A percentile compares a stretch with the other conserved stretches of the same genome.
Conservation (phyloP, 2,329 filamentous ascomycete species). For the Xylariaceae sp. region DNA sequence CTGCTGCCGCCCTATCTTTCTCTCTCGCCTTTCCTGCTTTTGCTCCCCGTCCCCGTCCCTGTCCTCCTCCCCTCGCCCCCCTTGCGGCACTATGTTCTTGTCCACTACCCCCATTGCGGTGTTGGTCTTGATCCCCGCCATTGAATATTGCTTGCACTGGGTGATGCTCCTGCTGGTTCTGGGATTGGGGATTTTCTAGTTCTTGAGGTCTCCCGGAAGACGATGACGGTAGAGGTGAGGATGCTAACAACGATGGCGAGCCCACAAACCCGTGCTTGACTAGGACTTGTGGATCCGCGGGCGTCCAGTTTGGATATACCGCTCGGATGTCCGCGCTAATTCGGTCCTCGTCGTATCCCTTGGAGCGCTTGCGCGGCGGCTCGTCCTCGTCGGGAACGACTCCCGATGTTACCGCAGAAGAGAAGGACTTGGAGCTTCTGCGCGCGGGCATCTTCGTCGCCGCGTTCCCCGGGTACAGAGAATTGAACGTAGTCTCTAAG, state of each 20-base stretch:
- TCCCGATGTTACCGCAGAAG: neutral
- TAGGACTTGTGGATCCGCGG: constrained; percentile 12
- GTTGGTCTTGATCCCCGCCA: no score
- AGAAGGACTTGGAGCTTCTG: neutral
- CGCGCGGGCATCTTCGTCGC: neutral
- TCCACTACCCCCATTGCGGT: no score
- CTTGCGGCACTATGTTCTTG: no score
- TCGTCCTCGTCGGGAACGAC: neutral
- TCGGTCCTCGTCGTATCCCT: constrained; percentile 5
- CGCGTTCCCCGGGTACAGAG: no score
- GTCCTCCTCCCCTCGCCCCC: no score
- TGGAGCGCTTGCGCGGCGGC: constrained; percentile 4
- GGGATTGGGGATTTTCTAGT: no score
- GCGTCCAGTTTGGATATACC: constrained; percentile 18
- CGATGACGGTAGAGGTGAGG: neutral
- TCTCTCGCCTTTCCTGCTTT: neutral
- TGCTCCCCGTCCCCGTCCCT: neutral
- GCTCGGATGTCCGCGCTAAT: constrained; percentile 7
- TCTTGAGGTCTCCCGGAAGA: neutral
- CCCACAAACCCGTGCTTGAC: constrained; percentile 13
- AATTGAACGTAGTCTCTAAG: neutral
- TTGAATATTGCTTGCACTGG: neutral
- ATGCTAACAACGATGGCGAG: neutral
- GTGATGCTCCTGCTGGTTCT: neutral
- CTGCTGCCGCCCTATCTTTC: no score